Evolutionary conservation across 371 early-diverging fungal genomes (phyloP).

Genomic region (Catenaria anguillulae): DNA sequence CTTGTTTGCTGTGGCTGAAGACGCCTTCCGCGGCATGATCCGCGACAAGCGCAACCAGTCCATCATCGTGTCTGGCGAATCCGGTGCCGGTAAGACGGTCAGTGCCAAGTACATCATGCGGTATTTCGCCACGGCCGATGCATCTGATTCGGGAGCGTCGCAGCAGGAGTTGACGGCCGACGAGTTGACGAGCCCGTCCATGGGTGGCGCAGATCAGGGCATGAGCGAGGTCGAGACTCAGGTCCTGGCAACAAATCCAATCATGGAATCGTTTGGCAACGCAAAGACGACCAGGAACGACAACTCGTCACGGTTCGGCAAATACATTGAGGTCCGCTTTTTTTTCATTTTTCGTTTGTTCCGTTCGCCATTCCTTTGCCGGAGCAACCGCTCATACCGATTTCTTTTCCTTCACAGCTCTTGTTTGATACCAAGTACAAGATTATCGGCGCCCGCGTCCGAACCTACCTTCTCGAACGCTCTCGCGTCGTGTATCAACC

Average conservation of each 20-base stretch:
- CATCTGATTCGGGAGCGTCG: conserved; percentile 65
- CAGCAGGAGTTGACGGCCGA: neutral
- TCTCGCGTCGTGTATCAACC: conserved; percentile 91
- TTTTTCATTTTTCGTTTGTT: conserved; percentile 15
- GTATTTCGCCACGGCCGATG: conserved; percentile 48
- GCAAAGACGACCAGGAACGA: conserved; percentile 99
- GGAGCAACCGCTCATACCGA: no score
- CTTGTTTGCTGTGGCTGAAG: conserved; percentile 90
- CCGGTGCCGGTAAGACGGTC: conserved; percentile 99
- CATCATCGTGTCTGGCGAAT: conserved; percentile 99
- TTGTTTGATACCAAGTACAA: conserved; percentile 23
- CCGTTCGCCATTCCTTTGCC: no score
- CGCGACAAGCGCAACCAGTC: conserved; percentile 90
- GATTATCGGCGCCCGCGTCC: conserved; percentile 94
- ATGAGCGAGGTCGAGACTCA: conserved; percentile 71
- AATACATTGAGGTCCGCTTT: conserved; percentile 93
- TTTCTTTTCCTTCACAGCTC: no score
- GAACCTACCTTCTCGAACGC: conserved; percentile 96
- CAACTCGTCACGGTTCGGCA: conserved; percentile 99
- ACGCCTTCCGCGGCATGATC: conserved; percentile 91
- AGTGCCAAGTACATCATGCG: conserved; percentile 97
- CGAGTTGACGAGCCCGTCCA: conserved; percentile 13
- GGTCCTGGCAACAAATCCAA: conserved; percentile 83
- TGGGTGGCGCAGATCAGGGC: conserved; percentile 19
- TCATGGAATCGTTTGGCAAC: conserved; percentile 99